These are phyloP conservation scores for Ascodesmis nigricans DNA, from an alignment of 495 filamentous ascomycete genomes.

Conservation along the genomic window DNA sequence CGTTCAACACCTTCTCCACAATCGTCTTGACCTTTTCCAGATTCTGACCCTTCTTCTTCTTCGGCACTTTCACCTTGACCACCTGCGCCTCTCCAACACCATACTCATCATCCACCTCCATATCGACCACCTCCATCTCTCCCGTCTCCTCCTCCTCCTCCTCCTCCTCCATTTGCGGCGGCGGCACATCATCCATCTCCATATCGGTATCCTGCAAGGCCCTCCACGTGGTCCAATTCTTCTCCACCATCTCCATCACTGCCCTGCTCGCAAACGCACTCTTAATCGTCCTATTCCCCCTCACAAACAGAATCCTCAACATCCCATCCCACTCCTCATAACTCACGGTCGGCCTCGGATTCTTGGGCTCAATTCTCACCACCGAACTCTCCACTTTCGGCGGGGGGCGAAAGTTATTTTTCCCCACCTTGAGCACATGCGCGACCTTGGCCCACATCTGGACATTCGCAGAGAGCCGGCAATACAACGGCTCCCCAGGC, in stretches of 20 bases:
- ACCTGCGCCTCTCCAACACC: slow-evolving; percentile 38
- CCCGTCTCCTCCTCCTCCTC: slow-evolving; percentile 33
- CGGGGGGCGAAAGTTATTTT: slow-evolving; percentile 87
- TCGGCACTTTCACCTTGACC: slow-evolving; percentile 26
- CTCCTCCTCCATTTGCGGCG: slow-evolving; percentile 36
- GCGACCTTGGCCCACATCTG: slow-evolving; percentile 83
- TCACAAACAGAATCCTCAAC: slow-evolving; percentile 59
- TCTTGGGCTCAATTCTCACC: slow-evolving; percentile 54
- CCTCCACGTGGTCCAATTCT: slow-evolving; percentile 76
- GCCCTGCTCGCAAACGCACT: slow-evolving; percentile 56
- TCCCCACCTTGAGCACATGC: slow-evolving; percentile 66
- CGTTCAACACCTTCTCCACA: slow-evolving; percentile 56
- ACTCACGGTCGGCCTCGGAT: slow-evolving; percentile 59
- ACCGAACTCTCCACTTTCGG: slow-evolving; percentile 75
- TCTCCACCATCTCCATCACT: slow-evolving; percentile 59
- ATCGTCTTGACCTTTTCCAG: slow-evolving; percentile 58
- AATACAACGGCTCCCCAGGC: slow-evolving; percentile 66
- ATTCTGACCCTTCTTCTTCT: slow-evolving; percentile 52
- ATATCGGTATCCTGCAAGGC: slow-evolving; percentile 56
- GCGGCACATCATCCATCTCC: slow-evolving; percentile 18
- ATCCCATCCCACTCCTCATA: slow-evolving; percentile 93
- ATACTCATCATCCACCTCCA: slow-evolving; percentile 34
- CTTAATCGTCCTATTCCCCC: slow-evolving; percentile 49
- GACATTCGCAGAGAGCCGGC: slow-evolving; percentile 66
- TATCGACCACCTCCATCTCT: slow-evolving; percentile 29